Base-by-base conservation (phyloP, 352 stramenopile species). In the Globisporangium camurandrum region DNA sequence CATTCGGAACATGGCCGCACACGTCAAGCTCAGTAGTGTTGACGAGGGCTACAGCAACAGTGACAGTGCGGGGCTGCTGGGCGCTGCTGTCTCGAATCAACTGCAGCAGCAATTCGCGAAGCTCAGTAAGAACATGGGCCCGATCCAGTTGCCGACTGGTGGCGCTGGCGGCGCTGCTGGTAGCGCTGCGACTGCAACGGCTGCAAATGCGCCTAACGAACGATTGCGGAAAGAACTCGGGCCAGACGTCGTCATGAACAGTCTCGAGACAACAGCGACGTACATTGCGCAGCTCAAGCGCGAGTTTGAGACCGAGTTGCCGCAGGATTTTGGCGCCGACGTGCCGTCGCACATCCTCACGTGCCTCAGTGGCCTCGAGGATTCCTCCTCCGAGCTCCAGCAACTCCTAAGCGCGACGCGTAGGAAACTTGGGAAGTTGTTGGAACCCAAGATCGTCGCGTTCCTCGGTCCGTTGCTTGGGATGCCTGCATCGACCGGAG, bases 71-170 rank as follows among this genome's bases (percentile, higher is more conserved):
- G 66, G 66, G 20, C 66, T 86, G 14, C 44, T 83, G 4, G 72
- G 66, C 5, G 72, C 64, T 7, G 57, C 75, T 12, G 30, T 34
- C 2, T 80, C 77, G 22, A 83, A 64, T 10, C 80, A 94, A 34
- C 60, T 94, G 67, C 78, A 90, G 57, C 79, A 87, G 48, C 75
- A 89, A 43, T 64, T 92, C 37, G 83, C 80, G n/a, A 90, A 91
- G 49, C 65, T 94, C 24, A 91, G 83, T 54, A 94, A 94, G 49
- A 87, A 68, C 24, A 79, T 88, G 62, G 71, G 70, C 2, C 69
- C 72, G 16, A 71, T 77, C 24, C 64, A 70, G 49, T 54, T 75
- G 2, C 34, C 62, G 16, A 42, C 51, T 22, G 19, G 36, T 10
- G 38, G 14, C 7, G 9, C 54, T 0, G 34, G 46, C 10, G 16